Base-by-base conservation (phyloP, 1,139 yeast species). In the Protomyces pachydermus region DNA sequence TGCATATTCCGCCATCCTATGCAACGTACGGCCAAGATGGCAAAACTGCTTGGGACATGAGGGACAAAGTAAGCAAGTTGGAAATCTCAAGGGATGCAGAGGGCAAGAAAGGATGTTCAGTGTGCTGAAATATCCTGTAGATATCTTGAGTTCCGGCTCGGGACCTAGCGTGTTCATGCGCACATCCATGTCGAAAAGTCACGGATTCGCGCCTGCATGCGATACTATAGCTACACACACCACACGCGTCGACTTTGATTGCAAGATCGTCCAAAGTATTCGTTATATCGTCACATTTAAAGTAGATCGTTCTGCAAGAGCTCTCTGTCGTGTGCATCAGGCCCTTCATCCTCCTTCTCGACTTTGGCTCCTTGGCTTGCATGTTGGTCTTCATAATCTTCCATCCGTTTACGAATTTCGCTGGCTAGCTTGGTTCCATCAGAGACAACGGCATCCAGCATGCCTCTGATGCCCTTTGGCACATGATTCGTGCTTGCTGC, bases 381-480 rank as follows among this genome's bases (percentile, higher is more conserved):
- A 5, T 58, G 56, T 23, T 18, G 20, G 12, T 58, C 56, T 25
- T 58, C 62, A 52, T 50, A 52, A 14, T 60, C 64, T 45, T 60
- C 55, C 52, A 60, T 56, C 32, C 54, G 54, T 37, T 48, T 54
- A 34, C 52, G 56, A 12, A 65, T 53, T 38, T 65, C 67, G 23
- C 52, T 46, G 0, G 98, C 97, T 16, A 91, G 96, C 65, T 91
- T 84, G 73, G 89, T 81, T 3, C 97, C 97, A 74, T 93, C 98
- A 0, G 96, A 95, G 68, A 93, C 81, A 66, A 93, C 80, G 9
- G 95, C 95, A 74, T 90, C 96, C 77, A 93, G 88, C 83, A 93
- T 87, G 65, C 88, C 93, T 66, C 97, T 81, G 67, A 93, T 88
- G 88, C 60, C 87, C 65, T 55, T 68, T 58, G 61, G 65, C 61